phyloP scores from a whole-genome alignment of 2,329 filamentous ascomycete genomes.

The Cercospora zeae-maydis region DNA sequence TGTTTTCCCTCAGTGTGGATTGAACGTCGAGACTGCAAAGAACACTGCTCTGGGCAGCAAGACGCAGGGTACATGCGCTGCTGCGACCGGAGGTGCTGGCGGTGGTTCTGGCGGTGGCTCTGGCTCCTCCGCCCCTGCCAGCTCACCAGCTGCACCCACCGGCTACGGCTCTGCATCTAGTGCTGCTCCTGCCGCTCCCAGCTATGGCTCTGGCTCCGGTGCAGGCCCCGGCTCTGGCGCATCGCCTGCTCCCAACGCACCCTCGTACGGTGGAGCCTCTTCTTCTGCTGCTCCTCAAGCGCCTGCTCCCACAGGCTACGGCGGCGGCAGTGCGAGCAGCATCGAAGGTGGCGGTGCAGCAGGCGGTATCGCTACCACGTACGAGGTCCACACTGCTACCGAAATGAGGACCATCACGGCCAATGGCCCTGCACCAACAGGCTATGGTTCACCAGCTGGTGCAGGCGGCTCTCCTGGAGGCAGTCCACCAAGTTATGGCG shows the following conservation, averaged over 20 bases:
- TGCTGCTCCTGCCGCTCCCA: conserved; percentile 3
- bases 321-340: background rate
- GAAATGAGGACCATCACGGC: conserved; percentile 19
- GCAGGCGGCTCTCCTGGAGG: background rate
- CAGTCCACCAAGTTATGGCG: background rate
- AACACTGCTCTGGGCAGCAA: conserved; percentile 19
- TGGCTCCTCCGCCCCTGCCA: conserved; percentile 1
- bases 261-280: conserved; percentile 2
- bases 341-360: background rate
- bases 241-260: background rate
- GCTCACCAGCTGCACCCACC: conserved; percentile 11
- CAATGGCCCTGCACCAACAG: conserved; percentile 11
- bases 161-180: conserved; percentile 7
- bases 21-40: conserved; percentile 11
- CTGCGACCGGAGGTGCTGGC: conserved; percentile 9
- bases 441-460: background rate
- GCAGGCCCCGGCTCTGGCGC: background rate
- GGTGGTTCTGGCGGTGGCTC: conserved; percentile 10
- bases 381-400: conserved; percentile 17
- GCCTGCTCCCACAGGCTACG: conserved; percentile 4
- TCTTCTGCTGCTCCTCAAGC: background rate
- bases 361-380: background rate
- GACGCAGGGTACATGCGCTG: conserved; percentile 12
- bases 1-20: conserved; percentile 60
- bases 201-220: conserved; percentile 4